Conservation (phyloP, 352 stramenopile genomes). For the Phytophthora sp. region DNA sequence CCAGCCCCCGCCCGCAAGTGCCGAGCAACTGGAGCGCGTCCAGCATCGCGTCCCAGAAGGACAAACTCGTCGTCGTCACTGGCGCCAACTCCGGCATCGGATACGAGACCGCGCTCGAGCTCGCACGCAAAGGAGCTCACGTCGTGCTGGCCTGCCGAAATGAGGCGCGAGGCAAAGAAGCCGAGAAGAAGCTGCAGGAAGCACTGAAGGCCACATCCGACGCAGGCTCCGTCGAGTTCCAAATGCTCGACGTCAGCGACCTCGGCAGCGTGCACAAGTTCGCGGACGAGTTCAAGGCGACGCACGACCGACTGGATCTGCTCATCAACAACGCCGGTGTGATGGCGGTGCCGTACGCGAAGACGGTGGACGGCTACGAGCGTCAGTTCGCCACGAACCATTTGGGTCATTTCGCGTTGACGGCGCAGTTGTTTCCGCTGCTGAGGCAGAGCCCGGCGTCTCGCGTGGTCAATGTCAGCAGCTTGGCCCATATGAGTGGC, state of each 20-base stretch:
- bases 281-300: conserved; percentile 33
- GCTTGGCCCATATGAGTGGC: conserved; percentile 32
- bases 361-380: conserved; percentile 31
- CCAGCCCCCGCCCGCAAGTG: conserved; percentile 8
- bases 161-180: conserved; percentile 24
- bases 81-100: conserved; percentile 31
- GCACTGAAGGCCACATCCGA: conserved; percentile 2
- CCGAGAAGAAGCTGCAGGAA: conserved; percentile 23
- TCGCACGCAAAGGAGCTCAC: conserved; percentile 20
- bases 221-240: conserved; percentile 50
- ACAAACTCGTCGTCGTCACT: conserved; percentile 41
- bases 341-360: conserved; percentile 17
- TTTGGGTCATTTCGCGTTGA: conserved; percentile 45
- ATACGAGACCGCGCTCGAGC: conserved; percentile 13
- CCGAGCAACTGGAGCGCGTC: conserved; percentile 22
- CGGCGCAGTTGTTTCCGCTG: conserved; percentile 44
- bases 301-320: conserved; percentile 46
- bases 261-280: conserved; percentile 54
- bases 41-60: conserved; percentile 28
- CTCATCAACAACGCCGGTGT: conserved; percentile 36
- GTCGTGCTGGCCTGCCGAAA: conserved; percentile 47
- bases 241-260: conserved; percentile 52
- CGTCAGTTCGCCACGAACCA: conserved; percentile 40
- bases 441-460: conserved; percentile 36
- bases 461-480: conserved; percentile 41